Percentiles rank a stretch among this genome's conserved stretches.
These are phyloP conservation scores for Avena eriantha DNA, from an alignment of 176 grass and related monocot genomes.

Conservation along the genomic window DNA sequence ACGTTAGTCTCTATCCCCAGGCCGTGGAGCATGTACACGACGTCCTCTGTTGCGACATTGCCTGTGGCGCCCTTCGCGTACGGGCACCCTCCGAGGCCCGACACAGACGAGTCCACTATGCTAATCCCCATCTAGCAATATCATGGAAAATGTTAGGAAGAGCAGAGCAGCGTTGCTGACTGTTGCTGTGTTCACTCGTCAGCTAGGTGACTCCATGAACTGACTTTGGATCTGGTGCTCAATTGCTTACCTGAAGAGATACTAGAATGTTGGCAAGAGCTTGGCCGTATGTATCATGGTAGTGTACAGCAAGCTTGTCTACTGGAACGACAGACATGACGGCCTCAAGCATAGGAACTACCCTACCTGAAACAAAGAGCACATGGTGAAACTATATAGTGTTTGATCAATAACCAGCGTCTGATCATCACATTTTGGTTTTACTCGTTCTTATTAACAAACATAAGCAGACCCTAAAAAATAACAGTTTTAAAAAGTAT, in stretches of 20 bases:
- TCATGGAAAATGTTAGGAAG: neutral
- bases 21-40: slow-evolving; percentile 92
- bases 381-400: neutral
- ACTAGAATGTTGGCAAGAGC: slow-evolving; percentile 84
- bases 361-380: slow-evolving; percentile 57
- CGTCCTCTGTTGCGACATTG: slow-evolving; percentile 87
- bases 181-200: neutral
- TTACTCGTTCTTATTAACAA: neutral
- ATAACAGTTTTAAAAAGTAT: neutral
- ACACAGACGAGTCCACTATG: slow-evolving; percentile 77
- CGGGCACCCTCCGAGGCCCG: slow-evolving; percentile 87
- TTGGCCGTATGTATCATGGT: slow-evolving; percentile 93
- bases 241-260: slow-evolving; percentile 79
- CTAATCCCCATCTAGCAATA: slow-evolving; percentile 74
- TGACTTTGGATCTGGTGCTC: neutral
- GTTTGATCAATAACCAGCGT: neutral
- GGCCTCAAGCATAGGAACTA: slow-evolving; percentile 78
- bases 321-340: slow-evolving; percentile 72
- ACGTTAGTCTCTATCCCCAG: slow-evolving; percentile 81
- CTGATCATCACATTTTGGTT: neutral
- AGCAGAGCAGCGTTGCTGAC: neutral
- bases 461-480: neutral
- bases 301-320: slow-evolving; percentile 87
- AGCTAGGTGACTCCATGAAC: neutral
- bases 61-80: slow-evolving; percentile 85